phyloP scores from a whole-genome alignment of 768 basidiomycete species.

The Lactifluus volemus region DNA sequence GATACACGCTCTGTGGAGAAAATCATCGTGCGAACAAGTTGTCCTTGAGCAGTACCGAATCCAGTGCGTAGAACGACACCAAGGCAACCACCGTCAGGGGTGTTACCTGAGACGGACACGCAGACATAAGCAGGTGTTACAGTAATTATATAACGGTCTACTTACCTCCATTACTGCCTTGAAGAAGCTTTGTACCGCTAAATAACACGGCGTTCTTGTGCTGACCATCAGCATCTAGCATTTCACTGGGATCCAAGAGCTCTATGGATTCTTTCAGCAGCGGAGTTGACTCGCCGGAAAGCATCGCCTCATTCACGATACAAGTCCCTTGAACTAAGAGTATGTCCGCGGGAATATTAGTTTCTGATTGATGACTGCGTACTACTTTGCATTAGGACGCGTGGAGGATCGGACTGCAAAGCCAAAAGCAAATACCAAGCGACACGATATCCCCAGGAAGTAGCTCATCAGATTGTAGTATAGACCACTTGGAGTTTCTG shows the following conservation, averaged over 20 bases:
- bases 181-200: constrained; percentile 94
- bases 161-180: constrained; percentile 52
- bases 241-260: constrained; percentile 63
- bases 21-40: constrained; percentile 97
- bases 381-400: constrained; percentile 31
- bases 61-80: constrained; percentile 91
- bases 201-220: constrained; percentile 90
- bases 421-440: constrained; percentile 45
- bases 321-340: constrained; percentile 86
- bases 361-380: constrained; percentile 60
- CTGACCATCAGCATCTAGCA: constrained; percentile 73
- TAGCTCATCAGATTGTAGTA: constrained; percentile 76
- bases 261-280: constrained; percentile 93
- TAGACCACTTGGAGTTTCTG: constrained; percentile 72
- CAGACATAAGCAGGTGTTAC: not conserved
- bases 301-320: constrained; percentile 99
- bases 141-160: constrained; percentile 18
- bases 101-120: constrained; percentile 34
- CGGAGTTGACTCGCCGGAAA: constrained; percentile 97
- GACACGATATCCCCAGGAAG: constrained; percentile 88
- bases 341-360: constrained; percentile 87
- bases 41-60: constrained; percentile 95
- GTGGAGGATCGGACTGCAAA: not conserved
- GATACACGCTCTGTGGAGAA: constrained; percentile 96
- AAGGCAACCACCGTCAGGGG: constrained; percentile 89